phyloP scores from a whole-genome alignment of 768 basidiomycete species.

The Daedaleopsis nitida region DNA sequence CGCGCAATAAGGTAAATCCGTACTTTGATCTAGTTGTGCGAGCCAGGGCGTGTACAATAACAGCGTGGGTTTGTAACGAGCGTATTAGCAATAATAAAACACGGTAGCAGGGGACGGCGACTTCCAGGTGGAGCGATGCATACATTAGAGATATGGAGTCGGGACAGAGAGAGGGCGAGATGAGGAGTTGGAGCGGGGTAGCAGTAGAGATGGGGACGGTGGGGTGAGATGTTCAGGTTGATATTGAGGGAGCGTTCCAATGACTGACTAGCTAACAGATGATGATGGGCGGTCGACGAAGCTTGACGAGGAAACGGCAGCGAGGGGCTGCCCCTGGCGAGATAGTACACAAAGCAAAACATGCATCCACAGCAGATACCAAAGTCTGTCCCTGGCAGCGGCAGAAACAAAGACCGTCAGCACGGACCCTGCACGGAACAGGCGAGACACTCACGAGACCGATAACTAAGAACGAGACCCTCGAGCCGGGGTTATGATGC shows the following conservation, averaged over 20 bases:
- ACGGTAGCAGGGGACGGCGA: background rate
- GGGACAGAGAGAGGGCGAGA: background rate
- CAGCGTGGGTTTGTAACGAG: slow-evolving; percentile 6
- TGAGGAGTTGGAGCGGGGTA: background rate
- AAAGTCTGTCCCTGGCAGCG: slow-evolving; percentile 3
- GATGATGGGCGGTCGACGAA: too few species aligned
- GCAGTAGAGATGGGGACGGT: too few species aligned
- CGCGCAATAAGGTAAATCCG: background rate
- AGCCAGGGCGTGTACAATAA: slow-evolving; percentile 3
- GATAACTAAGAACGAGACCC: background rate
- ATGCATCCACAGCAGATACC: slow-evolving; percentile 22
- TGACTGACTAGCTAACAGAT: background rate
- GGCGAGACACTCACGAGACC: slow-evolving; percentile 10
- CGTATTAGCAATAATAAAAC: slow-evolving; percentile 22
- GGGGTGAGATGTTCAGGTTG: too few species aligned
- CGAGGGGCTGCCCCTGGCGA: background rate
- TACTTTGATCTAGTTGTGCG: slow-evolving; percentile 2
- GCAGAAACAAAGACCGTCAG: background rate
- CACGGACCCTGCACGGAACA: background rate
- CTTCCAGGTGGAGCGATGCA: slow-evolving; percentile 4
- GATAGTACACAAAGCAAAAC: slow-evolving; percentile 21
- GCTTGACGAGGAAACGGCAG: slow-evolving; percentile 6
- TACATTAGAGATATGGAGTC: background rate
- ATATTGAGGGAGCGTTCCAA: slow-evolving; percentile 7
- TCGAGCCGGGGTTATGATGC: slow-evolving; percentile 4